phyloP scores from a whole-genome alignment of 495 filamentous ascomycete genomes.

The Penicillium manginii region DNA sequence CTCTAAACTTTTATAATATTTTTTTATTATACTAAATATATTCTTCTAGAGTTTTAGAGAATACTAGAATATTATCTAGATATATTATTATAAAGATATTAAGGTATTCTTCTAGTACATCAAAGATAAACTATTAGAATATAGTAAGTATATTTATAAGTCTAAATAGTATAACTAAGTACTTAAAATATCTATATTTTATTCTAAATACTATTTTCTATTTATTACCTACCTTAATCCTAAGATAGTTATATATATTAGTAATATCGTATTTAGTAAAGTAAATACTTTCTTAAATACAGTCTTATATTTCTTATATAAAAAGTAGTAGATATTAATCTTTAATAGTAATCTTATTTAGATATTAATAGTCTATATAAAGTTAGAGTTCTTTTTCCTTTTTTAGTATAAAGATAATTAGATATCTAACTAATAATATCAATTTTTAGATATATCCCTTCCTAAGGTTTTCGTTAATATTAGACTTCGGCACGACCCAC shows the following conservation, averaged over 20 bases:
- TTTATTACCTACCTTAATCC: slow-evolving; percentile 20
- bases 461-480: slow-evolving; percentile 22
- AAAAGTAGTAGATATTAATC: slow-evolving; percentile 22
- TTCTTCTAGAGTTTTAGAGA: not conserved
- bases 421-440: slow-evolving; percentile 13
- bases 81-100: slow-evolving; percentile 34
- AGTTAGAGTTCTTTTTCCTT: slow-evolving; percentile 17
- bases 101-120: slow-evolving; percentile 25
- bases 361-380: slow-evolving; percentile 23
- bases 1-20: not conserved
- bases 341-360: slow-evolving; percentile 26
- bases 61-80: slow-evolving; percentile 43
- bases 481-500: too few relatives aligned
- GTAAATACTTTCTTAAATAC: slow-evolving; percentile 15
- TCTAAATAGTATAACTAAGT: slow-evolving; percentile 23
- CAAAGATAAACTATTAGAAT: slow-evolving; percentile 39
- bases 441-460: slow-evolving; percentile 21
- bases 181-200: slow-evolving; percentile 30
- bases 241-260: slow-evolving; percentile 10
- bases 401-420: slow-evolving; percentile 29
- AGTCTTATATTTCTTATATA: slow-evolving; percentile 18
- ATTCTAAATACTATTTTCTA: slow-evolving; percentile 41
- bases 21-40: not conserved
- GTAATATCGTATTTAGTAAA: slow-evolving; percentile 25
- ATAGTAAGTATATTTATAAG: slow-evolving; percentile 17